phyloP scores from a whole-genome alignment of 805 yeast genomes.

The Saccharomyces kudriavzevii region DNA sequence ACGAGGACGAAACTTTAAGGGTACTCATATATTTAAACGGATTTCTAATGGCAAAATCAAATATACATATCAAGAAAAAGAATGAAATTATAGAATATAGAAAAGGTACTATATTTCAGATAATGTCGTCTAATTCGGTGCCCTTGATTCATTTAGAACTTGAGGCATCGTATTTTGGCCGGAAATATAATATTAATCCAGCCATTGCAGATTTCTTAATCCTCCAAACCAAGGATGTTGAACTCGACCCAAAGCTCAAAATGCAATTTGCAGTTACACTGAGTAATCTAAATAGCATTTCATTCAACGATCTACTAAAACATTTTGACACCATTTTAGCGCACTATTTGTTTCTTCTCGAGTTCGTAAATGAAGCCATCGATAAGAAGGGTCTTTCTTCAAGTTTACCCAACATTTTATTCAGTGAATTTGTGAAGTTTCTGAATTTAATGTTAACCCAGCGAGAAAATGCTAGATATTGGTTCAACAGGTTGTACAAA shows the following conservation, averaged over 20 bases:
- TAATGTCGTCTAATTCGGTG: slow-evolving; percentile 36
- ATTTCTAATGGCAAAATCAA: slow-evolving; percentile 50
- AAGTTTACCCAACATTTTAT: slow-evolving; percentile 32
- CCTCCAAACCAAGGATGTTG: slow-evolving; percentile 32
- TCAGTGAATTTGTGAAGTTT: slow-evolving; percentile 52
- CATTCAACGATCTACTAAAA: slow-evolving; percentile 46
- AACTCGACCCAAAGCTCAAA: slow-evolving; percentile 27
- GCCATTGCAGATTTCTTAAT: slow-evolving; percentile 47
- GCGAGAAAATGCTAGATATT: slow-evolving; percentile 52
- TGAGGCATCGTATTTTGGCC: slow-evolving; percentile 61
- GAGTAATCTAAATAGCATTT: slow-evolving; percentile 44
- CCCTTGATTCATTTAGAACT: slow-evolving; percentile 44
- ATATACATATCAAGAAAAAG: slow-evolving; percentile 41
- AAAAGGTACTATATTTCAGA: slow-evolving; percentile 36
- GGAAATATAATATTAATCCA: slow-evolving; percentile 48
- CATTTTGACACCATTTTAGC: slow-evolving; percentile 51
- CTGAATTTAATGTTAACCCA: slow-evolving; percentile 58
- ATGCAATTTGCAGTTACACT: slow-evolving; percentile 41
- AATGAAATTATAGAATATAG: slow-evolving; percentile 41
- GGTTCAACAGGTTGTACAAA: slow-evolving; percentile 44
- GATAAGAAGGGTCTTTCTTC: slow-evolving; percentile 11
- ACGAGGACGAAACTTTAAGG: slow-evolving; percentile 45
- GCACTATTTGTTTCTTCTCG: slow-evolving; percentile 33
- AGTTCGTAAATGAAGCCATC: slow-evolving; percentile 16
- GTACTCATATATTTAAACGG: slow-evolving; percentile 59